Percentiles rank a stretch among this genome's conserved stretches.
Evolutionary conservation across 441 rosid genomes (phyloP).

Genomic region (Euphorbia schlechtendalii): DNA sequence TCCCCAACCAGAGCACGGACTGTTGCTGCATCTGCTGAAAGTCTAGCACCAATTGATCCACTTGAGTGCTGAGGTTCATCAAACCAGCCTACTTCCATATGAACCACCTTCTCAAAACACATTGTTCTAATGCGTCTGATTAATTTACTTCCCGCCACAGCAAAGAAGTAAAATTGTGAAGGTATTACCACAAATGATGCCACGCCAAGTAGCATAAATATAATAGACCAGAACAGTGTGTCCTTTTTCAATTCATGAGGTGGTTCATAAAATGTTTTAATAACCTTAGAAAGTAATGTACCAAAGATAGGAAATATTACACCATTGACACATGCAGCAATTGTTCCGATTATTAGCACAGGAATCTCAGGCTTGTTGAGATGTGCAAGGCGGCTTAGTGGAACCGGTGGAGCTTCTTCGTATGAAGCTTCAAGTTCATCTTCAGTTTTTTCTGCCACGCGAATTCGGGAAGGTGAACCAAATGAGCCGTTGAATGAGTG

Average conservation of each 20-base stretch:
- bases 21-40: slow-evolving; percentile 69
- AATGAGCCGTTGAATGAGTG: slow-evolving; percentile 35
- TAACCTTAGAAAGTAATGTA: slow-evolving; percentile 40
- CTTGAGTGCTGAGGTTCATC: slow-evolving; percentile 69
- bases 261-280: slow-evolving; percentile 48
- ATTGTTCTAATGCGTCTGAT: slow-evolving; percentile 49
- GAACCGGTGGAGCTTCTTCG: slow-evolving; percentile 30
- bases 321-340: slow-evolving; percentile 49
- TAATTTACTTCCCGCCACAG: slow-evolving; percentile 60
- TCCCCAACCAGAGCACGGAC: slow-evolving; percentile 67
- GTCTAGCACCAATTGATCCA: slow-evolving; percentile 71
- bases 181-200: slow-evolving; percentile 42
- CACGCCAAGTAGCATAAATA: slow-evolving; percentile 42
- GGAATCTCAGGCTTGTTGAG: slow-evolving; percentile 74
- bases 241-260: slow-evolving; percentile 48
- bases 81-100: slow-evolving; percentile 79
- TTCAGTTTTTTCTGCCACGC: slow-evolving; percentile 15
- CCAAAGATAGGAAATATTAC: slow-evolving; percentile 54
- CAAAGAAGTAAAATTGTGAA: slow-evolving; percentile 45
- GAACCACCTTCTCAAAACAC: slow-evolving; percentile 78
- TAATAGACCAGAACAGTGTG: slow-evolving; percentile 55
- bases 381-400: slow-evolving; percentile 46
- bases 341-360: slow-evolving; percentile 41
- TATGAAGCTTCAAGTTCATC: slow-evolving; percentile 18
- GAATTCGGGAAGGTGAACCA: slow-evolving; percentile 27